These are phyloP conservation scores for Boletus sp. DNA, from an alignment of 768 basidiomycete species.

Conservation along the genomic window DNA sequence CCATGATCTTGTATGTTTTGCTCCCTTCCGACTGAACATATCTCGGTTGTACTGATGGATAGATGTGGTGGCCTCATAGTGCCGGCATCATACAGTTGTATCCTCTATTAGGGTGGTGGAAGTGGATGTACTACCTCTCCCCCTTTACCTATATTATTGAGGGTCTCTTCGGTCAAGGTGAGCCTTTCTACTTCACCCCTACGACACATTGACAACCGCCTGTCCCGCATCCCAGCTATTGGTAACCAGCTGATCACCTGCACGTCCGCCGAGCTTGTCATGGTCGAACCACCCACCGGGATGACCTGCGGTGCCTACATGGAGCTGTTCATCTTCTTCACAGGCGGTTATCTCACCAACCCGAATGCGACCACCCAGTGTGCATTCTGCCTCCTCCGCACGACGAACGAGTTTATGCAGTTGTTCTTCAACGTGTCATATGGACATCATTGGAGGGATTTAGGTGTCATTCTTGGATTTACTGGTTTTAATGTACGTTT, in stretches of 20 bases:
- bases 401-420: slow-evolving; percentile 44
- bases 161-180: slow-evolving; percentile 35
- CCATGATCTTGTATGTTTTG: slow-evolving; percentile 41
- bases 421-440: slow-evolving; percentile 5
- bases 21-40: not conserved
- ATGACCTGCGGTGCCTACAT: slow-evolving; percentile 54
- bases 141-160: slow-evolving; percentile 54
- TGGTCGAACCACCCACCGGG: slow-evolving; percentile 52
- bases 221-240: slow-evolving; percentile 30
- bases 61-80: slow-evolving; percentile 21
- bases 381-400: slow-evolving; percentile 51
- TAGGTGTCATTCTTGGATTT: slow-evolving; percentile 19
- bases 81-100: slow-evolving; percentile 50
- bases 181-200: too few species aligned
- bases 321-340: slow-evolving; percentile 42
- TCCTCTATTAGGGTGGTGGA: slow-evolving; percentile 34
- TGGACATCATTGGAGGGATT: slow-evolving; percentile 8
- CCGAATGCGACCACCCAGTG: slow-evolving; percentile 52
- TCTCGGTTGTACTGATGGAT: not conserved
- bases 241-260: slow-evolving; percentile 47
- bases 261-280: slow-evolving; percentile 49
- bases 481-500: slow-evolving; percentile 43
- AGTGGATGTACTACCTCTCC: slow-evolving; percentile 42
- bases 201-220: not conserved
- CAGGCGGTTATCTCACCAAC: slow-evolving; percentile 59